Evolutionary conservation across 495 filamentous ascomycete genomes (phyloP), one percentile per base, ranked within the genome.

Genomic region (Aspergillus cristatus): DNA sequence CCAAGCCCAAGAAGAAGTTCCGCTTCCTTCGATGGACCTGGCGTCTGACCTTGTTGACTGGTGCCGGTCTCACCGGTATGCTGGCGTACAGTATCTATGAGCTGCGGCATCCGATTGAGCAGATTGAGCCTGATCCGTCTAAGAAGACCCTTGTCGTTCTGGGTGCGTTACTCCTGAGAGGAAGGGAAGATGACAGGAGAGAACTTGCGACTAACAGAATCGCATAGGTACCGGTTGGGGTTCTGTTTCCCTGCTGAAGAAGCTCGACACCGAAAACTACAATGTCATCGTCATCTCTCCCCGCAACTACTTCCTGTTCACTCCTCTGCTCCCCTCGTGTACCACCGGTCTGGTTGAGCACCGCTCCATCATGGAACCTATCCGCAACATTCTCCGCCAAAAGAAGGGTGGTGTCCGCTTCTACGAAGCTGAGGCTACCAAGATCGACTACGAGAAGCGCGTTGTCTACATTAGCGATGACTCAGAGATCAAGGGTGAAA

Each of bases 231-330:
- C 88, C 48, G 91, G 91, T 50, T 99, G 91, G 91, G 91, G 93
- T 41, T 81, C 89, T 11, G 86, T 99, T 42, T 91, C 89, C 40
- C 80, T 99, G 28, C 76, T 99, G 45, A 99, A 99, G 79, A 94
- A 90, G 55, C 79, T 98, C 53, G 93, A 98, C 58, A 94, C 91
- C 32, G 81, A 90, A 52, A 93, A 96, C 74, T 98, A 95, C 75
- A 97, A 97, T 66, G 91, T 98, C 56, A 63, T 95, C 63, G 85
- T 98, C 48, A 82, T 75, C 35, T 96, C 90, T 29, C 91, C 91
- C 38, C 86, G 91, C 50, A 97, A 97, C 67, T 99, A 91, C 76
- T 99, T 99, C 80, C 82, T 99, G 41, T 99, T 97, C 75, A 99
- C 93, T 13, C 91, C 91, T 29, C 77, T 99, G 32, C 75, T 99